These are phyloP conservation scores for Solanum acaule DNA, from an alignment of 257 asterid species.

Conservation along the genomic window DNA sequence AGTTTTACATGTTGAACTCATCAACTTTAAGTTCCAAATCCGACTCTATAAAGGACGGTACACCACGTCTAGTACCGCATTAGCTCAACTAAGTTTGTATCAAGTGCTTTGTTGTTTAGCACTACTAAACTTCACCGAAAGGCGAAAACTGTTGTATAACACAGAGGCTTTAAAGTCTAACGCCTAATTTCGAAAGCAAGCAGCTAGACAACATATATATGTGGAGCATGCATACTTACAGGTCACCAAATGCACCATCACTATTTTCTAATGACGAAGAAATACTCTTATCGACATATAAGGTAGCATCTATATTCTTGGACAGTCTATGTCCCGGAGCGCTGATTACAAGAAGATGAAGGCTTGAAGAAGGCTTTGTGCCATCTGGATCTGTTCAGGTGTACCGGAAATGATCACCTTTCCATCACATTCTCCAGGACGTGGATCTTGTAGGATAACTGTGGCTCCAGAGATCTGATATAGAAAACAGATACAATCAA, in stretches of 20 bases:
- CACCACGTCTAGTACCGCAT: neutral
- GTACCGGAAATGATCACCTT: conserved; percentile 43
- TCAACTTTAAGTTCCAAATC: neutral
- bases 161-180: neutral
- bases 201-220: neutral
- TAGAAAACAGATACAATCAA: neutral
- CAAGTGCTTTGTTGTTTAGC: neutral
- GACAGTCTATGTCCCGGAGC: neutral
- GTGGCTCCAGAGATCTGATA: conserved; percentile 45
- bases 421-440: conserved; percentile 29
- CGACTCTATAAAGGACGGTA: neutral
- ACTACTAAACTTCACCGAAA: neutral
- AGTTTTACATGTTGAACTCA: neutral
- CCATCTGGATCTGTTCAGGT: conserved; percentile 27
- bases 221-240: neutral
- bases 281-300: neutral
- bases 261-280: neutral
- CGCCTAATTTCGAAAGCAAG: neutral
- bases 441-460: conserved; percentile 26
- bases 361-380: conserved; percentile 46
- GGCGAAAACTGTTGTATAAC: neutral
- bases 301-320: neutral
- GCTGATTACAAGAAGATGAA: conserved; percentile 18
- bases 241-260: neutral
- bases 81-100: neutral